Evolutionary conservation across 2,329 filamentous ascomycete species (phyloP).

Genomic region (Colletotrichum lini): DNA sequence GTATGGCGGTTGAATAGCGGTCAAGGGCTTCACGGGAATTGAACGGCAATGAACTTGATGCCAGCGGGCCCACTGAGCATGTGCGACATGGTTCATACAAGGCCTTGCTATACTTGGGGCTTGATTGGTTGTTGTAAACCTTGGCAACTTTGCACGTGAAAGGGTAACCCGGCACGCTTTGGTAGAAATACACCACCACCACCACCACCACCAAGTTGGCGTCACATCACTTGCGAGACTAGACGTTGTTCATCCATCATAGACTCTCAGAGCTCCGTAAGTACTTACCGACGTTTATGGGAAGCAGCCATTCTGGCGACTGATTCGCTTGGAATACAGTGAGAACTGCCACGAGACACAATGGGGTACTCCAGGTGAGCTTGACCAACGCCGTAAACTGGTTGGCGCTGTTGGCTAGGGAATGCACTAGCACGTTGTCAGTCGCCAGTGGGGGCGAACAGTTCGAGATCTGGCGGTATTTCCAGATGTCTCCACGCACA

Average conservation of each 20-base stretch:
- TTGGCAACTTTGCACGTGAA: too few species aligned
- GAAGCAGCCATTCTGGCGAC: background rate
- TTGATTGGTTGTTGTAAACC: background rate
- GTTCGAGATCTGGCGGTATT: too few species aligned
- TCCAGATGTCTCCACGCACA: too few species aligned
- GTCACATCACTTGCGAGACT: background rate
- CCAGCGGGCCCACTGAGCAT: background rate
- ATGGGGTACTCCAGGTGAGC: background rate
- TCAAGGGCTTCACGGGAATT: conserved; percentile 9
- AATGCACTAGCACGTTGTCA: background rate
- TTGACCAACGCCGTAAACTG: background rate
- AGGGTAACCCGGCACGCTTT: too few species aligned
- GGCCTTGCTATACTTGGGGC: background rate
- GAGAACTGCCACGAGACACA: background rate
- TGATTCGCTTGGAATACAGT: conserved; percentile 2
- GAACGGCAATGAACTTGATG: conserved; percentile 2
- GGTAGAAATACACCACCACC: too few species aligned
- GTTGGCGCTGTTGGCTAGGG: background rate
- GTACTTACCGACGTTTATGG: background rate
- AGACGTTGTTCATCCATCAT: too few species aligned
- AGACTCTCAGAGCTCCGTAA: background rate
- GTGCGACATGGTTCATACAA: background rate
- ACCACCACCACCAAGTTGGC: too few species aligned
- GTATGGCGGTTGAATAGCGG: background rate
- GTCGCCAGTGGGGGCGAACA: too few species aligned